phyloP scores from a whole-genome alignment of 1,284 basidiomycete genomes.

The Sporisorium scitamineum region DNA sequence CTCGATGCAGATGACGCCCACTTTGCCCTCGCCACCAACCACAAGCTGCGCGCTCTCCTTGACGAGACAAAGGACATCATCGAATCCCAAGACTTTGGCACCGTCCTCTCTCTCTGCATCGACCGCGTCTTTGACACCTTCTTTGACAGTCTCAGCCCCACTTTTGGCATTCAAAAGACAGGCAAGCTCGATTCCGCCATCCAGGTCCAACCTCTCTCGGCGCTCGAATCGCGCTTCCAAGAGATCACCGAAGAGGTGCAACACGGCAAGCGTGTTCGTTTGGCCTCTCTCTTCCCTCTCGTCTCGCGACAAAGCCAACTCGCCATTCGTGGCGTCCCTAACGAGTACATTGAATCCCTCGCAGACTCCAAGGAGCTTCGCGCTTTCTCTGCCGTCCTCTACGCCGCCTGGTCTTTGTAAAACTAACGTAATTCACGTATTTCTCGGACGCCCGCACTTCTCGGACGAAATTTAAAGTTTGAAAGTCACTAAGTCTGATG shows the following conservation, averaged over 20 bases:
- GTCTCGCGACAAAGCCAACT: constrained; percentile 81
- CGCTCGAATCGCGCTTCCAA: constrained; percentile 72
- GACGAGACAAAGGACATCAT: constrained; percentile 78
- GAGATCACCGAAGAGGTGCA: constrained; percentile 55
- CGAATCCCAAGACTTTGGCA: constrained; percentile 77
- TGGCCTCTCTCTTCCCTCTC: constrained; percentile 82
- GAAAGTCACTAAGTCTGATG: too few species aligned
- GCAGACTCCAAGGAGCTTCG: constrained; percentile 71
- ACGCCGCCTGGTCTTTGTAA: constrained; percentile 70
- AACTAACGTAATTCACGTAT: too few species aligned
- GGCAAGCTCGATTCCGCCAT: constrained; percentile 27
- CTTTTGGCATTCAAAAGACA: constrained; percentile 55
- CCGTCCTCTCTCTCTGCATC: constrained; percentile 77
- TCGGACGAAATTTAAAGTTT: too few species aligned
- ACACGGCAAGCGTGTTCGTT: constrained; percentile 73
- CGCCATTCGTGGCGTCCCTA: constrained; percentile 79
- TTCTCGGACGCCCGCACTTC: too few species aligned
- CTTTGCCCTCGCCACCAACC: constrained; percentile 67
- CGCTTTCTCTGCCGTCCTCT: constrained; percentile 73
- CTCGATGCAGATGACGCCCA: constrained; percentile 24
- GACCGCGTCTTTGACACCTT: constrained; percentile 77
- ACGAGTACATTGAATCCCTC: constrained; percentile 78
- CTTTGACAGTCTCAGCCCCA: constrained; percentile 73
- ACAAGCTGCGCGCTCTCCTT: constrained; percentile 76
- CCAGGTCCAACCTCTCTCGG: constrained; percentile 35